Evolutionary conservation across 306 rosid genomes (phyloP).

Genomic region (Inga oerstediana): DNA sequence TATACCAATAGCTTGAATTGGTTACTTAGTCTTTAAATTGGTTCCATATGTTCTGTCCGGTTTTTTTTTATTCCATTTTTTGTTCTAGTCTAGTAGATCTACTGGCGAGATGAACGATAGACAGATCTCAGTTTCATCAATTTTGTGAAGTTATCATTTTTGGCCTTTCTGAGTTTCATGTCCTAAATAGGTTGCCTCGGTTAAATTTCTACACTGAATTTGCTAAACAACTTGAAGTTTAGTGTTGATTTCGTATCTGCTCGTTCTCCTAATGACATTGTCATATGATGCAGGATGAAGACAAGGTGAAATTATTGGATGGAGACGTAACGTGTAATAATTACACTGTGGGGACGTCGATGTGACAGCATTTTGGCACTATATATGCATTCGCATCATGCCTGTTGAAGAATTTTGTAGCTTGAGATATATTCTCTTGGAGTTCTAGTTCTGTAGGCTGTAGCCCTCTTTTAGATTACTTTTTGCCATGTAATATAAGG

Average conservation of each 20-base stretch:
- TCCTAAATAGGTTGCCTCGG: neutral
- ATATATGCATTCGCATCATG: conserved; percentile 23
- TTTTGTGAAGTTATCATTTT: neutral
- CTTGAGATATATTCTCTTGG: conserved; percentile 19
- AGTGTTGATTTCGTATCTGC: neutral
- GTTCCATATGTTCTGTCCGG: neutral
- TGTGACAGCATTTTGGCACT: conserved; percentile 28
- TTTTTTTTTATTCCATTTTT: neutral
- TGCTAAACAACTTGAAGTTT: neutral
- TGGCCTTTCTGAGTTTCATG: neutral
- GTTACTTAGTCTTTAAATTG: neutral
- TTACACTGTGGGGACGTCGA: conserved; percentile 44
- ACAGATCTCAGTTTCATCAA: neutral
- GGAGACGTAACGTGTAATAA: conserved; percentile 45
- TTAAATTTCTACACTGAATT: neutral
- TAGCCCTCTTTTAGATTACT: conserved; percentile 27
- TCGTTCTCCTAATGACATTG: neutral
- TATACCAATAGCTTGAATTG: neutral
- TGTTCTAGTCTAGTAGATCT: neutral
- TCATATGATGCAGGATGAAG: conserved; percentile 68
- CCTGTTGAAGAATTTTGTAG: conserved; percentile 35
- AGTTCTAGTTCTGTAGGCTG: conserved; percentile 23
- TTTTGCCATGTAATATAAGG: conserved; percentile 15
- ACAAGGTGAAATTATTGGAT: conserved; percentile 37
- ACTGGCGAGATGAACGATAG: neutral